Conservation (phyloP, 768 basidiomycete genomes). For the Pholiota microspora region DNA sequence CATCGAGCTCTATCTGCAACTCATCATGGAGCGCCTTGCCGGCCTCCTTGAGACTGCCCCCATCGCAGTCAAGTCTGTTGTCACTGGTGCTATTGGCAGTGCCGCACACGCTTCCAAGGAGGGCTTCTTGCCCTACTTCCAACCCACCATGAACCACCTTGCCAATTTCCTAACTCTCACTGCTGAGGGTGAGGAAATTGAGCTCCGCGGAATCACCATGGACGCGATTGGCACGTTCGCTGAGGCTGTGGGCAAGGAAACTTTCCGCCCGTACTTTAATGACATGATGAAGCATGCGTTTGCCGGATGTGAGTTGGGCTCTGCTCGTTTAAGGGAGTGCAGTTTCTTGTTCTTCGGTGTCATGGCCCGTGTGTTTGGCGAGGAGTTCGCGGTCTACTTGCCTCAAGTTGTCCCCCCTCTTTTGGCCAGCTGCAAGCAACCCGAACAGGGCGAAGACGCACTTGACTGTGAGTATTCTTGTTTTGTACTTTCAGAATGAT, state of each 20-base stretch:
- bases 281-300: constrained; percentile 96
- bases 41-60: constrained; percentile 85
- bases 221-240: constrained; percentile 99
- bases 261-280: constrained; percentile 94
- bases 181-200: constrained; percentile 88
- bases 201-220: constrained; percentile 96
- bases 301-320: constrained; percentile 83
- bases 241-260: constrained; percentile 92
- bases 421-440: constrained; percentile 77
- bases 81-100: constrained; percentile 96
- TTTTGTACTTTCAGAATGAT: constrained; percentile 5
- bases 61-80: constrained; percentile 86
- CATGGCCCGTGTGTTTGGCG: constrained; percentile 95
- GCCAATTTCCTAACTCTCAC: constrained; percentile 85
- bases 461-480: constrained; percentile 36
- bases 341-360: constrained; percentile 98
- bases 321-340: constrained; percentile 87
- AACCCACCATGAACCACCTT: constrained; percentile 84
- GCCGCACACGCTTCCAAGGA: constrained; percentile 95
- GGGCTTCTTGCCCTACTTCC: constrained; percentile 92
- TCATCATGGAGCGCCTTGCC: constrained; percentile 93
- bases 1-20: constrained; percentile 86
- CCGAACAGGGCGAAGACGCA: constrained; percentile 69
- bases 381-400: constrained; percentile 89
- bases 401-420: constrained; percentile 84